phyloP scores from a whole-genome alignment of 2,329 filamentous ascomycete species.

The Aspergillus oerlinghausenensis region DNA sequence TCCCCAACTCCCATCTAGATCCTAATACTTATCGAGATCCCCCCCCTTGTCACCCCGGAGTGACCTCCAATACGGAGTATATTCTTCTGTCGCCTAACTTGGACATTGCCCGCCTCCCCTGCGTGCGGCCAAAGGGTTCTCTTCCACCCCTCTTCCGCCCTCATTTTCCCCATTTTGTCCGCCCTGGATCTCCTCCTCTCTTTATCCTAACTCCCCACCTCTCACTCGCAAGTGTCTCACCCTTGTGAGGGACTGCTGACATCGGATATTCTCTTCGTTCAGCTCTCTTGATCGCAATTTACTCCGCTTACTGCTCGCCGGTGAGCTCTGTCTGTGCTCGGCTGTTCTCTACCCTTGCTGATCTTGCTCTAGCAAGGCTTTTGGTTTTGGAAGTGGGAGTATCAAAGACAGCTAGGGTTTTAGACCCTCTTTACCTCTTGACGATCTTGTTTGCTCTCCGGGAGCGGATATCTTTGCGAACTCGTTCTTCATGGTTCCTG shows the following conservation, averaged over 20 bases:
- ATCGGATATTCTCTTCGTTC: neutral
- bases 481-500: constrained; percentile 12
- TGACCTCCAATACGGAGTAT: neutral
- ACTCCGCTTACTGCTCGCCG: neutral
- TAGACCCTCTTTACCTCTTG: neutral
- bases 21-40: neutral
- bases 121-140: constrained; percentile 20
- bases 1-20: constrained; percentile 2
- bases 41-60: constrained; percentile 2
- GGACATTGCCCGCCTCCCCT: constrained; percentile 8
- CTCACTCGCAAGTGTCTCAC: neutral
- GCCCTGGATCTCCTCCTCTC: constrained; percentile 15
- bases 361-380: constrained; percentile 13
- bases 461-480: constrained; percentile 1
- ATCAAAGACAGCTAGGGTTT: constrained; percentile 8
- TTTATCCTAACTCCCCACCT: constrained; percentile 4
- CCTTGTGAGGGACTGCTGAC: neutral
- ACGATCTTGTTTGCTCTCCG: neutral
- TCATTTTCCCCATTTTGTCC: constrained; percentile 18
- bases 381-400: constrained; percentile 7
- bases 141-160: constrained; percentile 26
- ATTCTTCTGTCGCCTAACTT: constrained; percentile 6
- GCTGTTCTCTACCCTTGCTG: constrained; percentile 9
- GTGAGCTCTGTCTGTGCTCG: constrained; percentile 2
- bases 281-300: neutral